Evolutionary conservation across 305 asterid genomes (phyloP), one percentile per base, ranked within the genome.

Genomic region (Rubia tinctorum): DNA sequence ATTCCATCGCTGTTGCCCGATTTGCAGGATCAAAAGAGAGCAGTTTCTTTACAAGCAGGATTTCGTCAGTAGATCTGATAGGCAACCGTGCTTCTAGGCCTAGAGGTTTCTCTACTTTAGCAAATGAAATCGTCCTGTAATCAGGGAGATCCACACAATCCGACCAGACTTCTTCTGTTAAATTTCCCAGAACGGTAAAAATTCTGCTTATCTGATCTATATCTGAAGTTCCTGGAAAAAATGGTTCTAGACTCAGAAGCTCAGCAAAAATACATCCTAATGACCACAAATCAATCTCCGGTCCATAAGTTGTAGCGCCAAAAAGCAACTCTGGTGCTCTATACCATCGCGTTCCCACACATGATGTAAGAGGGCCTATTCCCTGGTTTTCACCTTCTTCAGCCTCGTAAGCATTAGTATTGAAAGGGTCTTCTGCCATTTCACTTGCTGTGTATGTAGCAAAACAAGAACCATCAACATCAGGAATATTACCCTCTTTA

Each of bases 281-380:
- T 23, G 99, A 90, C 99, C 99, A 95, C 61, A 95, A 87, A 73
- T 95, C 99, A 66, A 92, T 86, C 85, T 90, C 99, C 18, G 85
- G 82, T 23, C 96, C 96, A 47, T 95, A 95, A 43, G 76, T 88
- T 45, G 96, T 90, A 69, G 98, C 90, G 2, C 99, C 99, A 40
- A 85, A 92, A 5, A 95, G 95, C 71, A 95, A 88, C 83, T 95
- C 99, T 5, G 99, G 99, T 74, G 96, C 91, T 79, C 93, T 85
- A 74, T 79, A 92, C 99, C 99, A 95, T 37, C 99, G 92, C 43
- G 99, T 92, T 73, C 99, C 99, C 5, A 95, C 96, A 68, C 97
- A 92, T 13, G 97, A 95, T 69, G 99, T 95, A n/a, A 95, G 91
- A 68, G 96, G 80, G 20, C 86, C 96, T 30, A 76, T 80, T 45